Conservation (phyloP, 805 yeast species). For the Lipomyces orientalis region DNA sequence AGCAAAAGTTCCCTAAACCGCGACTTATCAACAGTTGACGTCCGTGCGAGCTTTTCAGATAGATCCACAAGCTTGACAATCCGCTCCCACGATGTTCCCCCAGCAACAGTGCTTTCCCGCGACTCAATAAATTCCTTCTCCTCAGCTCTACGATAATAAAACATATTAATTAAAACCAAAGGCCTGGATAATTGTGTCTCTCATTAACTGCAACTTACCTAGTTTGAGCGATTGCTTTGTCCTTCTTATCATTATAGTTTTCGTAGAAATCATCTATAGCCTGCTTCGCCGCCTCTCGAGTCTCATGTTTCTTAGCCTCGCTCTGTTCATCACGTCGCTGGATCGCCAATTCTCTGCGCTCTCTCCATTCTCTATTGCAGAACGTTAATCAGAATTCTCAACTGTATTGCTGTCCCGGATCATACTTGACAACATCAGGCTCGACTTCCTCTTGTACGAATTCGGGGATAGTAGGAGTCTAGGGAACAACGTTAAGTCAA, state of each 20-base stretch:
- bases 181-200: not conserved
- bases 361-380: conserved; percentile 68
- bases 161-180: not conserved
- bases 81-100: conserved; percentile 64
- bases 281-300: conserved; percentile 76
- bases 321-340: conserved; percentile 77
- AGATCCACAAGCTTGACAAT: conserved; percentile 57
- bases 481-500: not conserved
- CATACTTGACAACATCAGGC: conserved; percentile 34
- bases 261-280: conserved; percentile 92
- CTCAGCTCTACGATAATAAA: conserved; percentile 50
- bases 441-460: conserved; percentile 25
- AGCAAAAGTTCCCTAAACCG: conserved; percentile 69
- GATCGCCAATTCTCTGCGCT: conserved; percentile 78
- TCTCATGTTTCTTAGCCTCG: conserved; percentile 63
- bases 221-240: conserved; percentile 66
- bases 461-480: not conserved
- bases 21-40: conserved; percentile 60
- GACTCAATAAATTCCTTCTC: conserved; percentile 73
- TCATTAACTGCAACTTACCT: conserved; percentile 39
- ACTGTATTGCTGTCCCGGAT: not conserved
- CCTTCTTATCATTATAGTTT: conserved; percentile 83
- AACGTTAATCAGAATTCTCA: not conserved
- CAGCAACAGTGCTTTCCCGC: conserved; percentile 62
- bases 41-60: conserved; percentile 54